Evolutionary conservation across 2,329 filamentous ascomycete species (phyloP), one percentile per base, ranked within the genome.

Genomic region (Coleophoma cylindrospora): DNA sequence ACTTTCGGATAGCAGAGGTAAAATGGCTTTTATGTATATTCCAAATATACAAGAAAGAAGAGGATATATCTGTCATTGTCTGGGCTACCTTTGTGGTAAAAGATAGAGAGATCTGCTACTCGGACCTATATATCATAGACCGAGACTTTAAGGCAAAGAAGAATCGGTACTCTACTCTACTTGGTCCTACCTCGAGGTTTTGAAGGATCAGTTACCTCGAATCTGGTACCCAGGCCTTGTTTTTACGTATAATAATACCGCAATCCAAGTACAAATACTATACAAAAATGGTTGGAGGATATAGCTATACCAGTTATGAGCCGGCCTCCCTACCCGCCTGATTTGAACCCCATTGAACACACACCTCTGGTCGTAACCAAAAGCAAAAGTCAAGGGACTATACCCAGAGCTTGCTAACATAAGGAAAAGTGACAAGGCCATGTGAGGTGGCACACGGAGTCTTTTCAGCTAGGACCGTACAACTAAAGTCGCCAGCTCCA

Each of bases 321-420:
- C 15, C 59, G 22, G 34, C 57, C 54, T 2, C 50, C 51, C 1
- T 57, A 54, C 43, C 59, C 50, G 17, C 58, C 55, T 2, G 52
- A 61, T 40, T 51, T 61, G 37, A 61, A 60, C 45, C 57, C 48
- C 15, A 57, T 59, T 17, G 47, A 61, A 49, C 51, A 61, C 45
- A 49, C 51, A 61, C 45, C 22, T 58, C 7, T 60, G 40, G 54
- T 55, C 21, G 46, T 22, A 41, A 11, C 52, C 60, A 10, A 58
- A 60, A 50, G 51, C 44, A 34, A 36, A 34, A 9, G 44, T 59
- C 5, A 43, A 54, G 45, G 45, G 53, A 27, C 11, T 47, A 43
- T 21, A 50, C 21, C 48, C 33, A 6, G 34, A 47, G 33, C 45
- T 47, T 17, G 19, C 8, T 13, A 22, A 47, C 9, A 36, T 47